Evolutionary conservation across 768 basidiomycete genomes (phyloP).

Genomic region (Pleurotus giganteus): DNA sequence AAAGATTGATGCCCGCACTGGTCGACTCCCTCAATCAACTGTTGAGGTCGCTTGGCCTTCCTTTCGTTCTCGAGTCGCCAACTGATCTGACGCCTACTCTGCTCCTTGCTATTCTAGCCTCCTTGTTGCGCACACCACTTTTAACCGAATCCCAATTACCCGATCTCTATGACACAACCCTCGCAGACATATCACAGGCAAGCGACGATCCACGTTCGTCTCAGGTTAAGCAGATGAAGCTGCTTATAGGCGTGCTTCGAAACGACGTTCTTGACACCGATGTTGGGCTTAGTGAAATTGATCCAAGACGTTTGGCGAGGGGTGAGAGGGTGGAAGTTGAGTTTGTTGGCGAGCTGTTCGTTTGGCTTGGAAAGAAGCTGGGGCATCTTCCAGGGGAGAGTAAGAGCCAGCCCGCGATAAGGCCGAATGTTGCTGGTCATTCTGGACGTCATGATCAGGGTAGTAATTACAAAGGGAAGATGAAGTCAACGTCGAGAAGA

Average conservation of each 20-base stretch:
- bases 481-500: not conserved
- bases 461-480: not conserved
- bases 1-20: conserved; percentile 14
- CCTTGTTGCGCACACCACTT: conserved; percentile 50
- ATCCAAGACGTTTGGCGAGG: conserved; percentile 60
- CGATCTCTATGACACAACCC: conserved; percentile 1
- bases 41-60: conserved; percentile 40
- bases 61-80: conserved; percentile 46
- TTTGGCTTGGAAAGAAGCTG: conserved; percentile 58
- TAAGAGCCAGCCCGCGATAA: not conserved
- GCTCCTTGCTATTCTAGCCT: conserved; percentile 68
- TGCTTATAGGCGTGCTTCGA: conserved; percentile 74
- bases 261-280: conserved; percentile 57
- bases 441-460: not conserved
- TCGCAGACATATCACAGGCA: not conserved
- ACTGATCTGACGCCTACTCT: conserved; percentile 70
- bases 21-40: conserved; percentile 44
- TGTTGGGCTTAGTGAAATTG: conserved; percentile 63
- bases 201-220: conserved; percentile 19
- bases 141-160: conserved; percentile 24
- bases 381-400: conserved; percentile 28
- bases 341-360: conserved; percentile 63
- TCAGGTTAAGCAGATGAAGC: conserved; percentile 66
- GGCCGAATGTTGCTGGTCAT: not conserved
- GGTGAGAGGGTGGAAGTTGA: conserved; percentile 68